Evolutionary conservation across 495 filamentous ascomycete species (phyloP), one percentile per base, ranked within the genome.

Genomic region (Acidomyces sp.): DNA sequence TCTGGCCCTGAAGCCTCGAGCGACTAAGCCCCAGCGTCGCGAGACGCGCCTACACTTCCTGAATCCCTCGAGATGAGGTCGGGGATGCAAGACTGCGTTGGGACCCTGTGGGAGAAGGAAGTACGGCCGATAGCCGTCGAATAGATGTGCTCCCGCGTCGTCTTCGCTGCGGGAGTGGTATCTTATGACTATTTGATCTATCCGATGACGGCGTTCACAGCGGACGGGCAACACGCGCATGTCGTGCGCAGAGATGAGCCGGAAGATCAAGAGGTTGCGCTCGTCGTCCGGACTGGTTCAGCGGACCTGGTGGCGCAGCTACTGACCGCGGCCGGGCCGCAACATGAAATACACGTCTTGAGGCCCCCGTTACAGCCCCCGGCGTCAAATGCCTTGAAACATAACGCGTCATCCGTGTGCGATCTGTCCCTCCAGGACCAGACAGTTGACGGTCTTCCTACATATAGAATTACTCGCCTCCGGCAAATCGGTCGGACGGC

Each of bases 171-270:
- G 6, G 48, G 48, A 2, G 37, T 27, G 35, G 48, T 51, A 3
- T 51, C 48, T 11, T 46, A 46, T 33, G 28, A 51, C 16, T 46
- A 51, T 26, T 43, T 51, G 2, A 22, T 51, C 20, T 51, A 42
- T 32, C 43, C 44, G 18, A 43, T 38, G 35, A 31, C 21, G 3
- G n/a, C n/a, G n/a, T 4, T 15, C 6, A 18, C 19, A 13, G 22
- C 28, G 15, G 41, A 36, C 11, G 2, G 7, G 6, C 6, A 12
- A 17, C 1, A n/a, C 2, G 4, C 33, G 17, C 2, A 41, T n/a
- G n/a, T n/a, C n/a, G n/a, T n/a, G n/a, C 35, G 17, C 21, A 21
- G n/a, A 12, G 26, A 24, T 17, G 16, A 22, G 12, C 13, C 15
- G 5, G 27, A 27, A 3, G 36, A 21, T 15, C 36, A 34, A 24